phyloP scores from a whole-genome alignment of 2,329 filamentous ascomycete genomes.

The Neopestalotiopsis rosae region DNA sequence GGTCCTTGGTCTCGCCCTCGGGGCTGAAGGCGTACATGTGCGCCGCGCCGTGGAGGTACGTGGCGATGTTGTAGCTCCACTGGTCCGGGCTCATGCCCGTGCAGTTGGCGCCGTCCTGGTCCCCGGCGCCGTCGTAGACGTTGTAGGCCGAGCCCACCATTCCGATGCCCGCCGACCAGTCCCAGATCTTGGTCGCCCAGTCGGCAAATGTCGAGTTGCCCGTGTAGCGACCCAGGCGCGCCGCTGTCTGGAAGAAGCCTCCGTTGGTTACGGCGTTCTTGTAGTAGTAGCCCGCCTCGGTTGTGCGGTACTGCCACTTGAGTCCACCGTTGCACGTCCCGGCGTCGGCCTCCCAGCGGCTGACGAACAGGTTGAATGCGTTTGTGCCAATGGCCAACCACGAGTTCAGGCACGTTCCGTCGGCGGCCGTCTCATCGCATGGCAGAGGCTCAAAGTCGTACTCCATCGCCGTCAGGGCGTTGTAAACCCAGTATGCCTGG shows the following conservation, averaged over 20 bases:
- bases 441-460: conserved; percentile 43
- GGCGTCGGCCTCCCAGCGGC: conserved; percentile 56
- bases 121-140: conserved; percentile 45
- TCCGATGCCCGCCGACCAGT: conserved; percentile 45
- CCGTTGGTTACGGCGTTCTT: conserved; percentile 42
- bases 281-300: conserved; percentile 56
- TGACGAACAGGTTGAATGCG: conserved; percentile 57
- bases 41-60: conserved; percentile 44
- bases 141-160: conserved; percentile 42
- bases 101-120: conserved; percentile 35
- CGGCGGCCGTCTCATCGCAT: conserved; percentile 34
- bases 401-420: conserved; percentile 43
- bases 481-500: conserved; percentile 56
- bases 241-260: conserved; percentile 43
- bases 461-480: conserved; percentile 52
- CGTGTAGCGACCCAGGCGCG: conserved; percentile 62
- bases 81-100: conserved; percentile 32
- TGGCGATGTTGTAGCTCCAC: conserved; percentile 51
- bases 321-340: conserved; percentile 58
- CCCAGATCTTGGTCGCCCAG: conserved; percentile 61
- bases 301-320: conserved; percentile 64
- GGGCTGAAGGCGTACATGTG: conserved; percentile 48
- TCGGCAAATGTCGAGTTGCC: conserved; percentile 61
- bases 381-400: conserved; percentile 56
- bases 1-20: conserved; percentile 26